A percentile compares a stretch with the other conserved stretches of the same genome.
Evolutionary conservation across 2,329 filamentous ascomycete species (phyloP).

Genomic region (Shiraia sp.): DNA sequence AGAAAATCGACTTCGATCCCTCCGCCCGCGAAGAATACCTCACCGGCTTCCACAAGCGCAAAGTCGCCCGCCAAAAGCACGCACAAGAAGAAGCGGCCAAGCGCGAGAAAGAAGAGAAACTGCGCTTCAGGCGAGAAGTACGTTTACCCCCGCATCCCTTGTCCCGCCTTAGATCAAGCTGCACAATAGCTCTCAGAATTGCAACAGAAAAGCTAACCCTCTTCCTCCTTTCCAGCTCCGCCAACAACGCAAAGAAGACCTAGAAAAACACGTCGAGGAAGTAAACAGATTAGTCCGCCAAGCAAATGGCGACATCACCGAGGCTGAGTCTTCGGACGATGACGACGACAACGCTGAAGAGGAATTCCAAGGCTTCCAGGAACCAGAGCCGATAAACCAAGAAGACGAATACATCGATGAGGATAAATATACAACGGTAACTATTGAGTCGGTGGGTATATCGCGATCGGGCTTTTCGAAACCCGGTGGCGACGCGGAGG

Average conservation of each 20-base stretch:
- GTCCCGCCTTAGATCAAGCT: too few species aligned
- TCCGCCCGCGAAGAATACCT: conserved; percentile 82
- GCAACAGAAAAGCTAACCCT: neutral
- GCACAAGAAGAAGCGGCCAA: conserved; percentile 82
- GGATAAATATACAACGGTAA: conserved; percentile 93
- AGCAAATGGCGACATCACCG: conserved; percentile 52
- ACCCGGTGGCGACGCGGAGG: conserved; percentile 43
- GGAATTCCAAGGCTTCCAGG: conserved; percentile 38
- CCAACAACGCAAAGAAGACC: conserved; percentile 78
- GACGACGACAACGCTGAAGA: conserved; percentile 65
- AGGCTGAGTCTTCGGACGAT: conserved; percentile 22
- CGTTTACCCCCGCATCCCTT: too few species aligned
- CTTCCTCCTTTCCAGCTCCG: conserved; percentile 63
- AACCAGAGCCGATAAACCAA: conserved; percentile 67
- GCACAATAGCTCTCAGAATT: neutral
- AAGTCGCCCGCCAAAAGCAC: conserved; percentile 79
- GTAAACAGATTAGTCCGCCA: conserved; percentile 72
- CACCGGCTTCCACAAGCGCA: conserved; percentile 96
- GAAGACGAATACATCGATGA: conserved; percentile 97
- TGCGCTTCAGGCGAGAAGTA: conserved; percentile 76
- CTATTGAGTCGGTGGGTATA: conserved; percentile 84
- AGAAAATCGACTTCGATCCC: conserved; percentile 85
- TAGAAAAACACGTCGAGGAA: conserved; percentile 78
- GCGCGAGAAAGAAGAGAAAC: conserved; percentile 75
- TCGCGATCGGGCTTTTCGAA: conserved; percentile 73